Evolutionary conservation across 192 early-diverging fungal genomes (phyloP).

Genomic region (Piromyces sp.): DNA sequence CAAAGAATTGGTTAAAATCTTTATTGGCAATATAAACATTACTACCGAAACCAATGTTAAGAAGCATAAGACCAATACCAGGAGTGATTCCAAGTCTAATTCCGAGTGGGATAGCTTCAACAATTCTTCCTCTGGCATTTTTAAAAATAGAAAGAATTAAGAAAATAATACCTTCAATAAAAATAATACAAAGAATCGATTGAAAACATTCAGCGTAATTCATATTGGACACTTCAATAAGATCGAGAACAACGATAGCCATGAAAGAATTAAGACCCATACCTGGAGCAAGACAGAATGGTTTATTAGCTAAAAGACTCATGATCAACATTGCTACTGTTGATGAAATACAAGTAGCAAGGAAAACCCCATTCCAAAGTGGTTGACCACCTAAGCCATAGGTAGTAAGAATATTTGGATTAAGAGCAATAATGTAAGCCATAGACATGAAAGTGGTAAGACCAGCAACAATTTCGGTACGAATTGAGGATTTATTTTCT

Average conservation of each 20-base stretch:
- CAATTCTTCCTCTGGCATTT: constrained; percentile 60
- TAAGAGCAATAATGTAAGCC: constrained; percentile 14
- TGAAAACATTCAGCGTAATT: constrained; percentile 29
- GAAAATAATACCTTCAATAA: constrained; percentile 70
- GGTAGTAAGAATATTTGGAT: background rate
- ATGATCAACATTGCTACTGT: constrained; percentile 27
- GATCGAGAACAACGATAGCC: constrained; percentile 63
- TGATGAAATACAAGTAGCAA: background rate
- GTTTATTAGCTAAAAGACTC: constrained; percentile 53
- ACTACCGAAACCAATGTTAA: constrained; percentile 53
- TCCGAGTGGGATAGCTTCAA: constrained; percentile 45
- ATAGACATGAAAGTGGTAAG: constrained; percentile 50
- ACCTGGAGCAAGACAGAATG: constrained; percentile 66
- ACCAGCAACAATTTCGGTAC: constrained; percentile 16
- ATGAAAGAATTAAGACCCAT: constrained; percentile 75
- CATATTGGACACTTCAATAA: constrained; percentile 50
- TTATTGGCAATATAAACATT: constrained; percentile 32
- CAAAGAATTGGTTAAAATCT: constrained; percentile 36
- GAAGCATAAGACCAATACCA: constrained; percentile 55
- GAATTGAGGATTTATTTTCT: constrained; percentile 4
- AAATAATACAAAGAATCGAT: constrained; percentile 40
- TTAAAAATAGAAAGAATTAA: constrained; percentile 55
- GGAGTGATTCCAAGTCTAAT: constrained; percentile 64
- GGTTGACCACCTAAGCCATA: background rate
- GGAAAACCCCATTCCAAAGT: background rate